Percentiles rank a stretch among this genome's conserved stretches.
phyloP scores from a whole-genome alignment of 768 basidiomycete genomes.

The Podaxis sp. region DNA sequence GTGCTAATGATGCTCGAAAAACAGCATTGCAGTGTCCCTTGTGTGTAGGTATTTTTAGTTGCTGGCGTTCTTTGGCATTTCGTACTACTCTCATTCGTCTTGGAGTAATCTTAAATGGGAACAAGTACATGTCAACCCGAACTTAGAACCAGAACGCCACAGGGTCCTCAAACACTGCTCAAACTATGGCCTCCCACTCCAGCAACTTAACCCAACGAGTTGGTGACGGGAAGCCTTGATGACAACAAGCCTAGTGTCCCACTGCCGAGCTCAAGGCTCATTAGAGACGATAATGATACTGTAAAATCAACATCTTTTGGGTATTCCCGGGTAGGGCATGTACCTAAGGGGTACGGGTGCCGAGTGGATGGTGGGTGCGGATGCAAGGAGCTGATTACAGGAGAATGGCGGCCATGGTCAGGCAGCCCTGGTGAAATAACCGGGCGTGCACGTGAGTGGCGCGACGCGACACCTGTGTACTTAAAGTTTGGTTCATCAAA shows the following conservation, averaged over 20 bases:
- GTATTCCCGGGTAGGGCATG: background rate
- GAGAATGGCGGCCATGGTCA: background rate
- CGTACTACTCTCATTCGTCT: background rate
- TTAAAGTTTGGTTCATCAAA: conserved; percentile 6
- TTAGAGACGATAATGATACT: background rate
- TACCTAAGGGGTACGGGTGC: background rate
- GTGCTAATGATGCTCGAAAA: too few relatives aligned
- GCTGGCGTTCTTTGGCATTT: background rate
- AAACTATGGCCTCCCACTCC: background rate
- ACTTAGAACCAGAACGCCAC: background rate
- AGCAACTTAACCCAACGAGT: background rate
- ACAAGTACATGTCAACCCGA: background rate
- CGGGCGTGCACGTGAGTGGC: conserved; percentile 5
- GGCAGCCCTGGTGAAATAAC: background rate
- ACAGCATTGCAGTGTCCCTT: background rate
- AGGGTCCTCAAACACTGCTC: background rate
- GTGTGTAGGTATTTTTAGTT: background rate
- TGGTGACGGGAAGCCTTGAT: background rate
- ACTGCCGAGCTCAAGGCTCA: background rate
- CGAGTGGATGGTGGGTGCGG: background rate
- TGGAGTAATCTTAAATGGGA: background rate
- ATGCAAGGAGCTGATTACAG: background rate
- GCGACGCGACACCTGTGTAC: background rate
- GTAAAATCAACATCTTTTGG: background rate
- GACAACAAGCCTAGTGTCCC: background rate